phyloP scores from a whole-genome alignment of 306 rosid genomes.

The Inga oerstediana region DNA sequence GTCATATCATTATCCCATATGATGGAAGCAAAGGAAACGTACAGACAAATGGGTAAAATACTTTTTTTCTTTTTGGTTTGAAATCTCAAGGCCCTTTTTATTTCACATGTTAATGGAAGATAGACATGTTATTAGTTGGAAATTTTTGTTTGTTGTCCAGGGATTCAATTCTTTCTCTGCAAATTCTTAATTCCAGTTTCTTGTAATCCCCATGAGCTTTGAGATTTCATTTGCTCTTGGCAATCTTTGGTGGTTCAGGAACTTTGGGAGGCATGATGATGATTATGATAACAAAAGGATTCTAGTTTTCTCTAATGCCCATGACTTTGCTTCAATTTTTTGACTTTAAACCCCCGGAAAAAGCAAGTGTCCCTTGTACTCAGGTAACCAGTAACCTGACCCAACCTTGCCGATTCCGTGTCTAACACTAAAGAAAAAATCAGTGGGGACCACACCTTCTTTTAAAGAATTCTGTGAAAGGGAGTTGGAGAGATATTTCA shows the following conservation, averaged over 20 bases:
- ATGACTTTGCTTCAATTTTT: constrained; percentile 16
- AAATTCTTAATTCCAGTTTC: neutral
- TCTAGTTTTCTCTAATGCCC: neutral
- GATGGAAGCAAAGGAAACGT: constrained; percentile 51
- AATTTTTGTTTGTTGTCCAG: constrained; percentile 9
- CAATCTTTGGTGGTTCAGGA: constrained; percentile 22
- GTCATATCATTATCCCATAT: constrained; percentile 32
- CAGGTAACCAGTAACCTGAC: constrained; percentile 22
- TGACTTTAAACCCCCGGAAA: neutral
- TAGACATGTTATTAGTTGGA: constrained; percentile 26
- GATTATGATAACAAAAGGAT: constrained; percentile 30
- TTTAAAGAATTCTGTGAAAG: constrained; percentile 24
- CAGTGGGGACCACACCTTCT: constrained; percentile 42
- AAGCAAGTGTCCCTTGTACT: neutral
- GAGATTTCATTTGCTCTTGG: constrained; percentile 20
- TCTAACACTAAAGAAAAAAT: constrained; percentile 29
- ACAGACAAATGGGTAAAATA: constrained; percentile 47
- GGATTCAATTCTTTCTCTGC: neutral
- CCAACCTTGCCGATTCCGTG: constrained; percentile 29
- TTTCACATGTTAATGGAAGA: constrained; percentile 39
- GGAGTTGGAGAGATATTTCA: constrained; percentile 17
- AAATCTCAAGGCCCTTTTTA: constrained; percentile 35
- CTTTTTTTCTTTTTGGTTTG: constrained; percentile 15
- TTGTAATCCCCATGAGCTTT: neutral
- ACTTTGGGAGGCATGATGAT: constrained; percentile 34